Percentiles rank a stretch among this genome's conserved stretches.
These are phyloP conservation scores for Macrocybe gigantea DNA, from an alignment of 768 basidiomycete genomes.

Conservation along the genomic window DNA sequence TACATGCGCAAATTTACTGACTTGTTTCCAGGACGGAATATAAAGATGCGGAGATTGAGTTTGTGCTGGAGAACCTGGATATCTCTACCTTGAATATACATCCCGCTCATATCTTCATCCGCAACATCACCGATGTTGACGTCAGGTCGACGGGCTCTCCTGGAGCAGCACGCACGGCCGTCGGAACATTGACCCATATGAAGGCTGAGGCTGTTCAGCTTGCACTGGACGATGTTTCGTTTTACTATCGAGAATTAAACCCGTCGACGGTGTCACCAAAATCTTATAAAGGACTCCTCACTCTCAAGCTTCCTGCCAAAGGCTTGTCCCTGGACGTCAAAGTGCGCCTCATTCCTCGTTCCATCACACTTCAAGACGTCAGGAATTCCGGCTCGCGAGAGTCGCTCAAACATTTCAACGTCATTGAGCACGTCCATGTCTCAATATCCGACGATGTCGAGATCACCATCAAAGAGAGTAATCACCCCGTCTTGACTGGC, in stretches of 20 bases:
- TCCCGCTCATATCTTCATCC: slow-evolving; percentile 66
- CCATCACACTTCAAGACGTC: slow-evolving; percentile 24
- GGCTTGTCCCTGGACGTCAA: slow-evolving; percentile 68
- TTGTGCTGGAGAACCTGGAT: slow-evolving; percentile 71
- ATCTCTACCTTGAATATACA: slow-evolving; percentile 61
- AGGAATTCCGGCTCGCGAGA: slow-evolving; percentile 28
- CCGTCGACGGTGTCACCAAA: slow-evolving; percentile 42
- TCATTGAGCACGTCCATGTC: slow-evolving; percentile 50
- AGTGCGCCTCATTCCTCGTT: slow-evolving; percentile 54
- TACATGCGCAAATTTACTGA: slow-evolving; percentile 1
- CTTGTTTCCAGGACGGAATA: slow-evolving; percentile 54
- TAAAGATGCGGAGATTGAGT: slow-evolving; percentile 61
- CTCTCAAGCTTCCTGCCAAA: slow-evolving; percentile 55
- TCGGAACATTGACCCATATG: slow-evolving; percentile 63
- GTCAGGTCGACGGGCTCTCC: slow-evolving; percentile 36
- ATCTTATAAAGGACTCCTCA: slow-evolving; percentile 58
- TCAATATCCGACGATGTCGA: slow-evolving; percentile 51
- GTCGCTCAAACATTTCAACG: slow-evolving; percentile 43
- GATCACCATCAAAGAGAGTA: slow-evolving; percentile 51
- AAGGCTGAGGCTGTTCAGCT: slow-evolving; percentile 63
- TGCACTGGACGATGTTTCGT: slow-evolving; percentile 58
- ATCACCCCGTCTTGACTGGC: slow-evolving; percentile 56
- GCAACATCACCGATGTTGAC: slow-evolving; percentile 56
- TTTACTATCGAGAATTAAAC: slow-evolving; percentile 65
- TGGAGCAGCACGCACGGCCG: slow-evolving; percentile 34